These are phyloP conservation scores for Allium fistulosum DNA, from an alignment of 106 monocot genomes.

Conservation along the genomic window DNA sequence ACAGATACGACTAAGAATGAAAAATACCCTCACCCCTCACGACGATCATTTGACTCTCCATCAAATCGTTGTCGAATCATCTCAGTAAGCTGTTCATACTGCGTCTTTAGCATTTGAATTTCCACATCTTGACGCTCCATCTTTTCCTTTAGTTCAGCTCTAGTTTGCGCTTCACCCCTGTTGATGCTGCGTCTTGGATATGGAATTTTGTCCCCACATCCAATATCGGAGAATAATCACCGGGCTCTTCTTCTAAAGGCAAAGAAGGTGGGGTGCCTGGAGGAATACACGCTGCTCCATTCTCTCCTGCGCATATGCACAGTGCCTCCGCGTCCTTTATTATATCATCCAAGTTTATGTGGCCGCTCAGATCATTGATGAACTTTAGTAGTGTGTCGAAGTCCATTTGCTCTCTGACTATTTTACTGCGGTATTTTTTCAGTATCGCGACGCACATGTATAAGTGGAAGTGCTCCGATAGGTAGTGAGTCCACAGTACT, in stretches of 20 bases:
- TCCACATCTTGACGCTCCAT: too few species aligned
- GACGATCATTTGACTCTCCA: too few species aligned
- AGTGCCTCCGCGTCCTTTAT: conserved; percentile 79
- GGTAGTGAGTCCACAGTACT: conserved; percentile 85
- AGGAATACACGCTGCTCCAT: conserved; percentile 80
- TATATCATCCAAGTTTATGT: conserved; percentile 51
- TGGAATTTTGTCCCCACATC: too few species aligned
- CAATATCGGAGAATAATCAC: conserved; percentile 39
- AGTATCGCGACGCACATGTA: conserved; percentile 85
- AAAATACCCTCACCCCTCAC: too few species aligned
- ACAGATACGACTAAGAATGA: too few species aligned
- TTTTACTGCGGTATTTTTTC: conserved; percentile 52
- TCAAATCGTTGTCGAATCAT: too few species aligned
- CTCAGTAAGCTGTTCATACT: too few species aligned
- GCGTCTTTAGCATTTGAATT: too few species aligned
- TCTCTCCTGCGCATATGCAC: conserved; percentile 68
- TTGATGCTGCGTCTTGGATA: too few species aligned
- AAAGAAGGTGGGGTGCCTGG: conserved; percentile 93
- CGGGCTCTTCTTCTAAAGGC: conserved; percentile 35
- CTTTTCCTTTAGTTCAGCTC: too few species aligned
- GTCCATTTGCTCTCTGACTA: conserved; percentile 81
- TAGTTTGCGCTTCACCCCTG: too few species aligned
- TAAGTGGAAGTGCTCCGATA: conserved; percentile 89
- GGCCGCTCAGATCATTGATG: conserved; percentile 85
- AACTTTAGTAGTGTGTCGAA: conserved; percentile 92